phyloP scores from a whole-genome alignment of 306 rosid genomes.

The Vicia villosa region DNA sequence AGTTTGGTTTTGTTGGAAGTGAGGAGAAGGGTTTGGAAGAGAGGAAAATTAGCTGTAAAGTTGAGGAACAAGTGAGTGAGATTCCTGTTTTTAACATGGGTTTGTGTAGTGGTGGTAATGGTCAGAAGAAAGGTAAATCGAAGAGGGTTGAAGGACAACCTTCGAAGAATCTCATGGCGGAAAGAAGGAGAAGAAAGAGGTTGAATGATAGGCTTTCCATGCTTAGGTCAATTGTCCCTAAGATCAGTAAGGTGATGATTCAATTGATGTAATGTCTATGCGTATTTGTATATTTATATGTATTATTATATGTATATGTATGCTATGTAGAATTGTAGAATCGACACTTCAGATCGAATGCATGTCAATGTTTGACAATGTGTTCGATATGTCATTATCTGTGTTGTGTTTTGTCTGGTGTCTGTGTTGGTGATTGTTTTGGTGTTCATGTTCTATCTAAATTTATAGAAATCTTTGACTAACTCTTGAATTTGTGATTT shows the following conservation, averaged over 20 bases:
- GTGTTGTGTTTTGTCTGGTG: background rate
- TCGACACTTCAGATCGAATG: background rate
- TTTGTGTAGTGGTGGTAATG: constrained; percentile 44
- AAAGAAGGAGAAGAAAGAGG: constrained; percentile 81
- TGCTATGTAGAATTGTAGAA: background rate
- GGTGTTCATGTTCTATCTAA: background rate
- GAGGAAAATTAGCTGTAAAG: constrained; percentile 51
- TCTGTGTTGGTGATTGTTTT: background rate
- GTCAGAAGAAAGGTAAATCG: constrained; percentile 46
- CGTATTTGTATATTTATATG: background rate
- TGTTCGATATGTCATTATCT: background rate
- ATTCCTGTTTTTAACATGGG: constrained; percentile 62
- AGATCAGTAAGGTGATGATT: constrained; percentile 87
- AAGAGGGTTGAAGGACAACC: constrained; percentile 83
- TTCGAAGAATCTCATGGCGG: constrained; percentile 95
- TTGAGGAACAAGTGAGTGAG: constrained; percentile 64
- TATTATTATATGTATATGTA: too few relatives aligned
- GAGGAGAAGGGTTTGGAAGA: constrained; percentile 54
- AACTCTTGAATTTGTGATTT: constrained; percentile 6
- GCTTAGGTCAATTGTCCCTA: constrained; percentile 92
- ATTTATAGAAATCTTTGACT: constrained; percentile 8
- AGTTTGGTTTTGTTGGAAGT: constrained; percentile 57
- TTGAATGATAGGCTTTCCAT: constrained; percentile 85
- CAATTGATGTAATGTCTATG: background rate
- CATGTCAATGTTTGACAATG: background rate